Conservation (phyloP, 2,329 filamentous ascomycete species). For the Apiospora malaysiana region DNA sequence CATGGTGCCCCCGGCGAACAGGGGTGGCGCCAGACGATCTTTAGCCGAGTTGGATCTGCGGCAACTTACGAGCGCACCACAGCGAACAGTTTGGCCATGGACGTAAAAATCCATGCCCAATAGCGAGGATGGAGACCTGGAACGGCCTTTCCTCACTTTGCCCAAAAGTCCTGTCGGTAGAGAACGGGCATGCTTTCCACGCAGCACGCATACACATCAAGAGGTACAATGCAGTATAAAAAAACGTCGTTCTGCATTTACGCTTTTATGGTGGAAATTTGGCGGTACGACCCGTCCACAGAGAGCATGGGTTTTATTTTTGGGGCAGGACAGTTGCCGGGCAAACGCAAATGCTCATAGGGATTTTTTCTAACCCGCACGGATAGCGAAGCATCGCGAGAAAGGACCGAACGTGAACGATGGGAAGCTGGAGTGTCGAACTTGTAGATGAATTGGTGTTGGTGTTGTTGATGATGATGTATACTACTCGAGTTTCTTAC, state of each 20-base stretch:
- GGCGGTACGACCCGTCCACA: neutral
- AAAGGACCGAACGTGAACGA: neutral
- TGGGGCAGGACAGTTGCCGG: neutral
- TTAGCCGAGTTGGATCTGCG: conserved; percentile 17
- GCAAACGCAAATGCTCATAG: neutral
- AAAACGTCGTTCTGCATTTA: neutral
- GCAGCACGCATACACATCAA: neutral
- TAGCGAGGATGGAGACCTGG: conserved; percentile 14
- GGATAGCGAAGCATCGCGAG: neutral
- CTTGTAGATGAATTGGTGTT: conserved; percentile 11
- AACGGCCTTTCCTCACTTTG: conserved; percentile 19
- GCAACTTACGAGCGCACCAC: conserved; percentile 8
- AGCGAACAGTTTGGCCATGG: conserved; percentile 14
- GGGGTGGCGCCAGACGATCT: conserved; percentile 14
- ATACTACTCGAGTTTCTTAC: conserved; percentile 16
- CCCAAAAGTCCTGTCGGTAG: conserved; percentile 16
- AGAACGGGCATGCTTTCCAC: conserved; percentile 18
- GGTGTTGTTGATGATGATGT: neutral
- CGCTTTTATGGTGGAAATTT: neutral
- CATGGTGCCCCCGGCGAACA: neutral
- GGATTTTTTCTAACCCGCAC: neutral
- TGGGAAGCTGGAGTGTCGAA: neutral
- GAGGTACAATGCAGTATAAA: neutral
- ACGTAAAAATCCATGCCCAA: conserved; percentile 17
- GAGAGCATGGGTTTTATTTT: neutral